Conservation (phyloP, 345 rosid species). For the Murraya paniculata region DNA sequence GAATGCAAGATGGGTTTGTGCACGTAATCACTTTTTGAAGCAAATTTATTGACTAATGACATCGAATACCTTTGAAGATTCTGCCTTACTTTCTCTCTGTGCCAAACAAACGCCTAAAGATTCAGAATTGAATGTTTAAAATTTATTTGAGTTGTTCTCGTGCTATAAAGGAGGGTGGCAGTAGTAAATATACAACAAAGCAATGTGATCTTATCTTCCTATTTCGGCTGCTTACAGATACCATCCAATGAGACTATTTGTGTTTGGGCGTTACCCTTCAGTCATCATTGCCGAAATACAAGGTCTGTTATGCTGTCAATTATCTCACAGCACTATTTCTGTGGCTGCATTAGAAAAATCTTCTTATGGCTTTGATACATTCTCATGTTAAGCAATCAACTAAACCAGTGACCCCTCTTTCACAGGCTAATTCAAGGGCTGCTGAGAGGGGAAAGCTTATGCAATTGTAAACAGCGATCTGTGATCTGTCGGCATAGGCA, state of each 20-base stretch:
- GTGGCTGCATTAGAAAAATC: background rate
- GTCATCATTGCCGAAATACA: background rate
- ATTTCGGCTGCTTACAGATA: conserved; percentile 19
- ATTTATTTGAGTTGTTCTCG: background rate
- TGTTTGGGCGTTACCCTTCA: background rate
- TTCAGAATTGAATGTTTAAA: background rate
- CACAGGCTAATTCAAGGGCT: conserved; percentile 4
- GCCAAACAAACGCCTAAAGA: background rate
- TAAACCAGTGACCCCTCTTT: background rate
- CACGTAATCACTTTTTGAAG: background rate
- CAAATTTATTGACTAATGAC: background rate
- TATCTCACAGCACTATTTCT: background rate
- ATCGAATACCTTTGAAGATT: background rate
- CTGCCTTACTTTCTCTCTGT: background rate
- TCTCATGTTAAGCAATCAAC: background rate
- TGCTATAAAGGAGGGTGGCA: background rate
- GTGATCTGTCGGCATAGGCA: background rate
- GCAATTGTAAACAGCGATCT: background rate
- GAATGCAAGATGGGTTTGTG: background rate
- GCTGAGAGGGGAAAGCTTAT: background rate
- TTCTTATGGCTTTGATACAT: background rate
- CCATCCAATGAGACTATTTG: background rate
- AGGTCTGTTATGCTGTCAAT: background rate
- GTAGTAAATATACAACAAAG: background rate
- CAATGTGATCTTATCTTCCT: background rate